Evolutionary conservation across 495 filamentous ascomycete species (phyloP), one percentile per base, ranked within the genome.

Genomic region (Lasiosphaeria ovina): DNA sequence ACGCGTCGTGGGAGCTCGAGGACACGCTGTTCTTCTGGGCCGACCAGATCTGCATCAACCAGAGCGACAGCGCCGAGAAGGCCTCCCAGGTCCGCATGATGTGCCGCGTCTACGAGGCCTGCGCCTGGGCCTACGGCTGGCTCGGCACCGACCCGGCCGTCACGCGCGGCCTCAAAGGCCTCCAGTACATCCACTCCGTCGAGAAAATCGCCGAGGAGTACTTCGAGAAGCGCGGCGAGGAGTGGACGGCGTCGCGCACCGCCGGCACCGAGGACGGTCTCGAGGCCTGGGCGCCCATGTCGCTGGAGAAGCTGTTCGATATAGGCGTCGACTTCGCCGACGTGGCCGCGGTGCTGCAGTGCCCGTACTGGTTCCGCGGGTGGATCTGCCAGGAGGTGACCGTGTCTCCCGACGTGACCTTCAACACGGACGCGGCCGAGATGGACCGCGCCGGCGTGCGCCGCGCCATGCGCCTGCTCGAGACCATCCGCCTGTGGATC

Each of bases 41-140:
- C 16, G 69, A 71, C 51, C 60, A 61, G 14, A 60, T 71, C 24
- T 69, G 66, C 51, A 69, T 72, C 55, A 67, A 72, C 52, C 69
- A 72, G 44, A 56, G 59, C 47, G 47, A 67, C 52, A 49, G 36
- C 6, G 38, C 35, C 10, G 69, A 72, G 33, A 61, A 66, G 35
- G 53, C 52, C 6, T 35, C 57, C 7, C 69, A 72, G 48, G 69
- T 72, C 3, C 38, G 48, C 32, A 69, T 66, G 64, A 52, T 58
- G 55, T 48, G 54, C 14, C 42, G 48, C 8, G 62, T 72, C 8
- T 72, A 67, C 47, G 60, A 35, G n/a, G n/a, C 32, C 35, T 59
- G 62, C 14, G 31, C 32, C 4, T 36, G 54, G 36, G 51, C 61
- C 36, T 57, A 48, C 40, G 5, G 62, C 6, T 70, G 67, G 67